Conservation (phyloP, 441 rosid species). For the Eruca vesicaria region DNA sequence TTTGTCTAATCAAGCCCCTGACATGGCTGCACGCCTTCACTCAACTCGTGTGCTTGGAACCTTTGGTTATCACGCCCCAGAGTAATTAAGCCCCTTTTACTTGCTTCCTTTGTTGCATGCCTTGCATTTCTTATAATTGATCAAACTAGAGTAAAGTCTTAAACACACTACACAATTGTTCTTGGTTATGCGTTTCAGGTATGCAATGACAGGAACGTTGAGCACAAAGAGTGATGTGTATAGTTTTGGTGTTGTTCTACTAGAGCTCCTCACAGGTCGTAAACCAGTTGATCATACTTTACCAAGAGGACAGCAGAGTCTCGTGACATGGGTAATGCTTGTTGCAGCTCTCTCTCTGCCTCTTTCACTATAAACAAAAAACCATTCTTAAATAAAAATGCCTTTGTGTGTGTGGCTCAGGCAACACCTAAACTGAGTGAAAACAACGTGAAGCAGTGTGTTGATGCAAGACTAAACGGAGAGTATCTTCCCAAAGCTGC, state of each 20-base stretch:
- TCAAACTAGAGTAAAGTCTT: conserved; percentile 14
- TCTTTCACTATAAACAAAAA: neutral
- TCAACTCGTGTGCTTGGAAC: conserved; percentile 63
- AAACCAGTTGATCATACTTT: conserved; percentile 65
- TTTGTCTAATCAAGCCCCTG: conserved; percentile 60
- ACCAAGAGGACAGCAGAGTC: conserved; percentile 65
- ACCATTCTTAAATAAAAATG: neutral
- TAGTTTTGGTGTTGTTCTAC: conserved; percentile 61
- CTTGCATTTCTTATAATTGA: neutral
- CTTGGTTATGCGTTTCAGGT: conserved; percentile 34
- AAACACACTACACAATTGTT: neutral
- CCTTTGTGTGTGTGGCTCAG: conserved; percentile 29
- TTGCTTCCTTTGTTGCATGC: neutral
- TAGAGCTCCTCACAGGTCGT: conserved; percentile 66
- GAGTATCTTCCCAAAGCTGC: conserved; percentile 62
- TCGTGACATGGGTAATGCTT: conserved; percentile 61
- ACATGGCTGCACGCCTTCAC: conserved; percentile 49
- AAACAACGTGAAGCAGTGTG: conserved; percentile 64
- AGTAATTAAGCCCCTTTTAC: conserved; percentile 34
- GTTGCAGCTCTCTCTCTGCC: neutral
- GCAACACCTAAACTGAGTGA: conserved; percentile 71
- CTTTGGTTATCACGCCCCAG: conserved; percentile 67
- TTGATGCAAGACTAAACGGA: conserved; percentile 54
- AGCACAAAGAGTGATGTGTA: conserved; percentile 66
- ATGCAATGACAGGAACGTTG: conserved; percentile 62